Evolutionary conservation across 805 yeast genomes (phyloP).

Genomic region (Candida arabinofermentans): DNA sequence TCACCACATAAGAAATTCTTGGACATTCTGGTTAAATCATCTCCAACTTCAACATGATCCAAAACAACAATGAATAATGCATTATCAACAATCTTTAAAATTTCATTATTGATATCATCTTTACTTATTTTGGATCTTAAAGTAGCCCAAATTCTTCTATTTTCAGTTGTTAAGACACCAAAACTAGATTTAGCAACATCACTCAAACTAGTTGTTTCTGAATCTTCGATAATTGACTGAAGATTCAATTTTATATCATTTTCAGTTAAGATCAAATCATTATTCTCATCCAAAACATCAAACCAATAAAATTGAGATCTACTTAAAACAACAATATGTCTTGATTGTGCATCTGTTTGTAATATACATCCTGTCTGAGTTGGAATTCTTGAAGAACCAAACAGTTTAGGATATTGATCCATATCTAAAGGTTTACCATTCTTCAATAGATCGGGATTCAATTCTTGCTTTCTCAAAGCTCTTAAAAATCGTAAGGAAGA

Average conservation of each 20-base stretch:
- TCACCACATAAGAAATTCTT: conserved; percentile 88
- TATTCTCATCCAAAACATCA: conserved; percentile 74
- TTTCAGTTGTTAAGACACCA: conserved; percentile 88
- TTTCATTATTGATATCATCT: conserved; percentile 57
- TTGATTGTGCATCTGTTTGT: conserved; percentile 73
- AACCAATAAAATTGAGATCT: conserved; percentile 94
- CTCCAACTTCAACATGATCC: conserved; percentile 68
- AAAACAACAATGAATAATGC: conserved; percentile 81
- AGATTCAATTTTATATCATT: conserved; percentile 72
- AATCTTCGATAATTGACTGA: conserved; percentile 72
- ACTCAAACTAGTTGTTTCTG: conserved; percentile 44
- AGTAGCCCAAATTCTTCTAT: conserved; percentile 82
- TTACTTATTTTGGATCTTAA: conserved; percentile 51
- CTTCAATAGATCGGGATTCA: conserved; percentile 65
- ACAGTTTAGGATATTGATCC: conserved; percentile 86
- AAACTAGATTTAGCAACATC: conserved; percentile 75
- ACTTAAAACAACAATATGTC: conserved; percentile 77
- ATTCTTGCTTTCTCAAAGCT: conserved; percentile 70
- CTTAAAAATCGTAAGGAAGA: conserved; percentile 77
- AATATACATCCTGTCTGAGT: conserved; percentile 77
- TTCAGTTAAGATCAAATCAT: conserved; percentile 70
- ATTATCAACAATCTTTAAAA: conserved; percentile 69
- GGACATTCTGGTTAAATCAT: conserved; percentile 60
- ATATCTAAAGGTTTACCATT: conserved; percentile 69
- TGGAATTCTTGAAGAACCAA: conserved; percentile 87